Conservation (phyloP, 2,329 filamentous ascomycete species). For the Diaporthe sp. region DNA sequence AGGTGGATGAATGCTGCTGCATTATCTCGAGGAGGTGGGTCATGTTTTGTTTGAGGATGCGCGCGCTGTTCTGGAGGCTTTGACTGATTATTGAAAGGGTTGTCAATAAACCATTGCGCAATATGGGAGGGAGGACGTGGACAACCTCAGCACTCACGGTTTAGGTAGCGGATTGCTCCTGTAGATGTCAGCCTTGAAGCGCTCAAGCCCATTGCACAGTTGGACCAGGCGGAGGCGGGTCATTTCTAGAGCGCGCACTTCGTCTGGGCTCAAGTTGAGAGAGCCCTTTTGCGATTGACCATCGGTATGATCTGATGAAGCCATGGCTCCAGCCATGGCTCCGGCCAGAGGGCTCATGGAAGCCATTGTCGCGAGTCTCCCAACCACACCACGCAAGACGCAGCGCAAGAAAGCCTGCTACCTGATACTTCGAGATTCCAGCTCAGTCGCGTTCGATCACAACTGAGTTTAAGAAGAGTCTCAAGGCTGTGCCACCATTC, state of each 20-base stretch:
- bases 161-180: conserved; percentile 76
- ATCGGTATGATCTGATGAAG: conserved; percentile 6
- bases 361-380: conserved; percentile 15
- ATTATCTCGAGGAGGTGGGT: conserved; percentile 75
- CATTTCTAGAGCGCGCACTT: conserved; percentile 78
- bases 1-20: conserved; percentile 74
- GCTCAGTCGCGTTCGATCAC: neutral
- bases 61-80: conserved; percentile 79
- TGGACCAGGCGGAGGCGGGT: conserved; percentile 77
- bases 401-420: neutral
- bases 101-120: neutral
- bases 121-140: neutral
- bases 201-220: conserved; percentile 76
- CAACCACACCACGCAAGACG: neutral
- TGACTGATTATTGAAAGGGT: conserved; percentile 60
- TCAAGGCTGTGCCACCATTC: neutral
- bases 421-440: neutral
- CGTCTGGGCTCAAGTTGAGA: conserved; percentile 68
- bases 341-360: conserved; percentile 22
- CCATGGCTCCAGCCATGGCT: conserved; percentile 8
- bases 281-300: conserved; percentile 44
- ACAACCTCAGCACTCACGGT: conserved; percentile 62
- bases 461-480: neutral
- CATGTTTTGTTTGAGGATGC: conserved; percentile 80
- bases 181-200: conserved; percentile 72